phyloP scores from a whole-genome alignment of 148 eudicot species.

The Gaultheria prostrata region DNA sequence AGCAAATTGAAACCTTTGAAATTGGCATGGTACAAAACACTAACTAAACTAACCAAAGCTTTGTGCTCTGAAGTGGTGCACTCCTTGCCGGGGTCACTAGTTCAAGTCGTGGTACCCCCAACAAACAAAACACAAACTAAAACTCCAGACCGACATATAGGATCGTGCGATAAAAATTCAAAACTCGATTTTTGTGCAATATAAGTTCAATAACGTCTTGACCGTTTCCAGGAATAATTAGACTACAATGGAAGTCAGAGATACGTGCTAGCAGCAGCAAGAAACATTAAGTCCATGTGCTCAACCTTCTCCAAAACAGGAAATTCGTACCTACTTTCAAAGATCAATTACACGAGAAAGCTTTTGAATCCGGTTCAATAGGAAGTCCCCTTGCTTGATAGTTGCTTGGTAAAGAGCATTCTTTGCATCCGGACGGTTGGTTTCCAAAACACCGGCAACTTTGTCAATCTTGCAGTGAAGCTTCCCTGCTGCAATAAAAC shows the following conservation, averaged over 20 bases:
- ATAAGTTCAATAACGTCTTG: neutral
- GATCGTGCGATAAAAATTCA: neutral
- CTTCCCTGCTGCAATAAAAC: conserved; percentile 95
- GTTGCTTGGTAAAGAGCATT: conserved; percentile 96
- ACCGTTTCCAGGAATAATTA: neutral
- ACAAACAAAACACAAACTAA: neutral
- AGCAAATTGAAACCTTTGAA: neutral
- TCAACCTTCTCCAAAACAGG: neutral
- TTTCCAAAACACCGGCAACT: conserved; percentile 93
- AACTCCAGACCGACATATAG: neutral
- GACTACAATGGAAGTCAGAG: neutral
- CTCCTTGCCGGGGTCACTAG: too few relatives aligned
- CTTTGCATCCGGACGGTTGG: conserved; percentile 98
- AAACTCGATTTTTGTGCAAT: neutral
- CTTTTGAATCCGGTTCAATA: conserved; percentile 92
- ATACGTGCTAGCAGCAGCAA: conserved; percentile 2
- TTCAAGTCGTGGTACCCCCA: too few relatives aligned
- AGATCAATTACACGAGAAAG: conserved; percentile 95
- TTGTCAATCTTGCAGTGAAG: conserved; percentile 98
- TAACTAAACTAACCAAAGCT: too few relatives aligned
- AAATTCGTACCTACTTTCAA: conserved; percentile 24
- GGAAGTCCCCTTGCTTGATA: conserved; percentile 96
- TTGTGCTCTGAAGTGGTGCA: too few relatives aligned
- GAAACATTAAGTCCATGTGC: conserved; percentile 6
- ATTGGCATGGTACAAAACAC: too few relatives aligned